phyloP scores from a whole-genome alignment of 192 early-diverging fungal genomes.

The Gaertneriomyces sp. region DNA sequence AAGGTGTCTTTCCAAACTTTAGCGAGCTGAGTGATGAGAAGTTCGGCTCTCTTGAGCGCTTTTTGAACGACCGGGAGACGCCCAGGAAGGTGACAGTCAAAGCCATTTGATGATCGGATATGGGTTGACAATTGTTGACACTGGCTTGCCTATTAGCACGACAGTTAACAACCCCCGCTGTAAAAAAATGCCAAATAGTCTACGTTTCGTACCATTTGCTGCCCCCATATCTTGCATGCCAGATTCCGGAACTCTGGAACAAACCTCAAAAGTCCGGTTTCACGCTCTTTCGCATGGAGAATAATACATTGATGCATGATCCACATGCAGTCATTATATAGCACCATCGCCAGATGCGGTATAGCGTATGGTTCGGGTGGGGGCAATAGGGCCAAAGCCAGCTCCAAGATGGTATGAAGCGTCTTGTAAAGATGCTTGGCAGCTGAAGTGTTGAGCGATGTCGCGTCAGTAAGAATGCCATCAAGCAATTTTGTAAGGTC shows the following conservation, averaged over 20 bases:
- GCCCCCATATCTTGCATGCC: constrained; percentile 28
- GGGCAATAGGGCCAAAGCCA: constrained; percentile 63
- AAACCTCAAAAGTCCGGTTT: constrained; percentile 11
- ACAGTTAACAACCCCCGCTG: background rate
- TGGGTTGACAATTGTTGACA: constrained; percentile 7
- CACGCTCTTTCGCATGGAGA: constrained; percentile 9
- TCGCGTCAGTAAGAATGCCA: constrained; percentile 8
- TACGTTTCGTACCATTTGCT: constrained; percentile 32
- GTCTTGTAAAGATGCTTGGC: background rate
- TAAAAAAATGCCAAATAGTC: background rate
- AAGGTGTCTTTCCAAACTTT: constrained; percentile 50
- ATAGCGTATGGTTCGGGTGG: constrained; percentile 42
- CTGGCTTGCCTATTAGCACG: constrained; percentile 10
- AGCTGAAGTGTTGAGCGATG: constrained; percentile 6
- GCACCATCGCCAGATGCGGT: constrained; percentile 60
- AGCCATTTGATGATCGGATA: constrained; percentile 17
- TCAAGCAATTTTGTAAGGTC: constrained; percentile 11
- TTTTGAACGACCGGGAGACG: constrained; percentile 39
- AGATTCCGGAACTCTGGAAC: constrained; percentile 39
- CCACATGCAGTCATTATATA: constrained; percentile 71
- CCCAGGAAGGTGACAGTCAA: constrained; percentile 30
- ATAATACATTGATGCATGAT: constrained; percentile 31
- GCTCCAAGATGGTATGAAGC: constrained; percentile 32
- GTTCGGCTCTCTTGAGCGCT: constrained; percentile 45
- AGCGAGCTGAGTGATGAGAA: constrained; percentile 41